Base-by-base conservation (phyloP, 2,329 filamentous ascomycete genomes). In the Scopulariopsis brevicaulis region DNA sequence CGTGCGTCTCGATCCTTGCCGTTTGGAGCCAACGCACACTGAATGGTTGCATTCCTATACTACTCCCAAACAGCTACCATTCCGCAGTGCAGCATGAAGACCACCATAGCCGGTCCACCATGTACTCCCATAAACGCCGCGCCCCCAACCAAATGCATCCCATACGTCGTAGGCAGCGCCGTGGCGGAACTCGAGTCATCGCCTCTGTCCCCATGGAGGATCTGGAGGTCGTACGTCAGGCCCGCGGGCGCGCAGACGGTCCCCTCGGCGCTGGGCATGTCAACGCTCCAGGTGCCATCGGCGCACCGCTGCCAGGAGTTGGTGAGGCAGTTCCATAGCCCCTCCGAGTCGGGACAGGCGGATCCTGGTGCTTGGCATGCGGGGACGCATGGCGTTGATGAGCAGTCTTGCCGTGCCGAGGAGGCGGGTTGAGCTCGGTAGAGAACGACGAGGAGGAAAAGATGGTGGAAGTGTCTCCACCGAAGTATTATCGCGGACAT, bases 281-380 rank as follows among this genome's bases (percentile, higher is more conserved):
- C 69, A 1, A 60, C 66, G 60, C 72, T 77, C 78, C 78, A 81
- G 12, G 59, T 64, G 2, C 77, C 77, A 11, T 69, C 65, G 2
- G 74, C 76, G 63, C 78, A 81, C 32, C 78, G 73, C 66, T 81
- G 78, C 68, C 75, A 81, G 37, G 68, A 70, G 22, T 62, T 67
- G 1, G 69, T 71, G 69, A 81, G 74, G 69, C 79, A 81, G 66
- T 80, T 78, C 78, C 78, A 81, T 60, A 74, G 72, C n/a, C 78
- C 78, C 59, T 81, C 77, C 14, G 62, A 1, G 73, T 67, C 22
- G 75, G 75, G 3, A 63, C 66, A 14, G 66, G 60, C 60, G 72
- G 65, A 15, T 64, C 63, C n/a, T 66, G 65, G 28, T 58, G 61
- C 52, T 56, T 50, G 56, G 46, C 46, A 50, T 11, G 22, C n/a